phyloP scores from a whole-genome alignment of 495 filamentous ascomycete genomes.

The Talaromyces thailandensis region DNA sequence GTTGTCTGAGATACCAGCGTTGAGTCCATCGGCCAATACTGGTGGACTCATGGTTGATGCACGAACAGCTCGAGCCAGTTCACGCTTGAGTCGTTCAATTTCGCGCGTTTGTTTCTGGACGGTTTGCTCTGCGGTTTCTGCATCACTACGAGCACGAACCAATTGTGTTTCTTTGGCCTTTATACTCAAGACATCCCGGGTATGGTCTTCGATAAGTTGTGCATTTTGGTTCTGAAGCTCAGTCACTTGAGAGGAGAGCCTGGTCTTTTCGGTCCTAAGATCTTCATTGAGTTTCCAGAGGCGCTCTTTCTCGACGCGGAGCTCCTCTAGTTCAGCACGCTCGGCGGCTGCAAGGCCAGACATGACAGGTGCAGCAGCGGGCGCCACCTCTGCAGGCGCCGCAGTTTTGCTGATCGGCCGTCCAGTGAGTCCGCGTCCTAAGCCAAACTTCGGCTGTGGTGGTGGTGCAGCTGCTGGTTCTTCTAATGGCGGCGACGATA shows the following conservation, averaged over 20 bases:
- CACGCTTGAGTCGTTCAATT: constrained; percentile 87
- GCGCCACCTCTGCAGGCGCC: constrained; percentile 30
- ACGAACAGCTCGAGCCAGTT: constrained; percentile 39
- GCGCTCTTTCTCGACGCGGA: constrained; percentile 73
- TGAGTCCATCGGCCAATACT: constrained; percentile 21
- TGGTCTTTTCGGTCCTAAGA: constrained; percentile 62
- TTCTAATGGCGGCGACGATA: constrained; percentile 43
- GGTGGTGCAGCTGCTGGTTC: constrained; percentile 43
- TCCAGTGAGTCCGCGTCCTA: constrained; percentile 70
- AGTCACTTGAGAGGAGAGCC: constrained; percentile 66
- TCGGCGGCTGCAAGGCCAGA: constrained; percentile 64
- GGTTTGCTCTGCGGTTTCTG: constrained; percentile 75
- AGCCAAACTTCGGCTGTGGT: constrained; percentile 55
- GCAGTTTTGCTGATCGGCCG: constrained; percentile 78
- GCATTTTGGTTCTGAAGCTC: constrained; percentile 94
- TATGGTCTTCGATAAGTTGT: constrained; percentile 94
- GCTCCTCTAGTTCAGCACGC: constrained; percentile 79
- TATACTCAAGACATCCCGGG: constrained; percentile 85
- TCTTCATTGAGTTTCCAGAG: constrained; percentile 65
- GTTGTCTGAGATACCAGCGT: constrained; percentile 26
- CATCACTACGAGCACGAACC: constrained; percentile 81
- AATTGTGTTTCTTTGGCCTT: constrained; percentile 98
- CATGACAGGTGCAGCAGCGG: constrained; percentile 36
- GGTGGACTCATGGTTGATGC: constrained; percentile 33
- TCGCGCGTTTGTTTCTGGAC: constrained; percentile 79